Evolutionary conservation across 192 early-diverging fungal genomes (phyloP).

Genomic region (Dissophora ornata): DNA sequence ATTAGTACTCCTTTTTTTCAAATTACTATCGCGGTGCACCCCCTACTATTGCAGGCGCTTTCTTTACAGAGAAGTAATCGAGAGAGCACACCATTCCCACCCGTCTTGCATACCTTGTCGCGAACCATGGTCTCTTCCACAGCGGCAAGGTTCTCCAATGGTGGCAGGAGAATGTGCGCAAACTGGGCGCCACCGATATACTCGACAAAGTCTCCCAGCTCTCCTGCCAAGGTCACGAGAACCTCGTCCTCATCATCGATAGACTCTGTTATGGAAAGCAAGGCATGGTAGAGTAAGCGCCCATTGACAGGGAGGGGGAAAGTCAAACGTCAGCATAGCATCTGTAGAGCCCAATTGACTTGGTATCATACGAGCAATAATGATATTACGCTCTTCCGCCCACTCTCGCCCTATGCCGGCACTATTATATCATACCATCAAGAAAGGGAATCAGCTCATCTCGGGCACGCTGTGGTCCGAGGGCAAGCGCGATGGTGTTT

Average conservation of each 20-base stretch:
- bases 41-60: too few species aligned
- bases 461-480: slow-evolving; percentile 94
- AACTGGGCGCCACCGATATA: slow-evolving; percentile 90
- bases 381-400: too few species aligned
- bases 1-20: not conserved
- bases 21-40: not conserved
- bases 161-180: slow-evolving; percentile 86
- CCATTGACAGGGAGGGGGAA: not conserved
- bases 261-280: slow-evolving; percentile 92
- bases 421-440: slow-evolving; percentile 92
- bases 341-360: too few species aligned
- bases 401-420: too few species aligned
- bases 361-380: too few species aligned
- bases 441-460: slow-evolving; percentile 97
- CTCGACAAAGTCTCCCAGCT: slow-evolving; percentile 92
- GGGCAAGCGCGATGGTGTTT: slow-evolving; percentile 87
- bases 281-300: too few species aligned
- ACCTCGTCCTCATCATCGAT: slow-evolving; percentile 99
- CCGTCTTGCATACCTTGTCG: slow-evolving; percentile 94
- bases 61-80: too few species aligned
- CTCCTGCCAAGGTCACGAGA: slow-evolving; percentile 90
- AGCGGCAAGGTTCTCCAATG: slow-evolving; percentile 96
- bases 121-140: slow-evolving; percentile 98
- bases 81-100: too few species aligned
- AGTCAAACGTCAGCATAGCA: not conserved